Base-by-base conservation (phyloP, 1,284 basidiomycete genomes). In the Sanguinoderma infundibulare region DNA sequence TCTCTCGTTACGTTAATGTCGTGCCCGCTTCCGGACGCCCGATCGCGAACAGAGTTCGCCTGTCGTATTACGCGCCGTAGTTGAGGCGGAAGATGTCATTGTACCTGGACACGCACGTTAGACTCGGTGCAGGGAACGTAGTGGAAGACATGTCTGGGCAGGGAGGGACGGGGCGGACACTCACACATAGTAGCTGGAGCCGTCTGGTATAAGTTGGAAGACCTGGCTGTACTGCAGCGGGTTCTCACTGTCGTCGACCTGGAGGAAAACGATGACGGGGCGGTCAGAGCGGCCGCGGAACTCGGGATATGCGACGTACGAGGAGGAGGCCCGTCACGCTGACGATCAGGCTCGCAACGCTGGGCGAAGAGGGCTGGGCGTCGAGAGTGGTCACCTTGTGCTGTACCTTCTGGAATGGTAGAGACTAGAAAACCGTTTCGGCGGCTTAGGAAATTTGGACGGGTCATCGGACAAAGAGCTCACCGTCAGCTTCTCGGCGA, bases 21-120 rank as follows among this genome's bases (percentile, higher is more conserved):
- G 59, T 56, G 9, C 14, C 20, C 49, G 60, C 60, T 46, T 35
- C 49, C 32, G 30, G 9, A 35, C 20, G 49, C 32, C 10, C 20
- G 32, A 36, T 51, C 20, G 30, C 22, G 20, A 20, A 32, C 28
- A 50, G n/a, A n/a, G 10, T 8, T 20, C 3, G 26, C n/a, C 10
- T 10, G 34, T 35, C n/a, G 53, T 30, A 46, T 53, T 58, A 65
- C 30, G 56, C 63, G n/a, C n/a, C n/a, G 71, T 85, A 83, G 78
- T 91, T 91, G 76, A 96, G 87, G 73, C 93, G 90, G 91, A 96
- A 96, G 67, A 96, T 87, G 75, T 96, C 93, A 77, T 96, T 96
- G 74, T 83, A 82, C 53, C 91, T 94, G 70, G 12, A 52, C 42
- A 38, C 40, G 57, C 49, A 14, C 32, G 15, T 51, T 30, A 35